These are phyloP conservation scores for Aspergillus cavernicola DNA, from an alignment of 495 filamentous ascomycete species.

Conservation along the genomic window DNA sequence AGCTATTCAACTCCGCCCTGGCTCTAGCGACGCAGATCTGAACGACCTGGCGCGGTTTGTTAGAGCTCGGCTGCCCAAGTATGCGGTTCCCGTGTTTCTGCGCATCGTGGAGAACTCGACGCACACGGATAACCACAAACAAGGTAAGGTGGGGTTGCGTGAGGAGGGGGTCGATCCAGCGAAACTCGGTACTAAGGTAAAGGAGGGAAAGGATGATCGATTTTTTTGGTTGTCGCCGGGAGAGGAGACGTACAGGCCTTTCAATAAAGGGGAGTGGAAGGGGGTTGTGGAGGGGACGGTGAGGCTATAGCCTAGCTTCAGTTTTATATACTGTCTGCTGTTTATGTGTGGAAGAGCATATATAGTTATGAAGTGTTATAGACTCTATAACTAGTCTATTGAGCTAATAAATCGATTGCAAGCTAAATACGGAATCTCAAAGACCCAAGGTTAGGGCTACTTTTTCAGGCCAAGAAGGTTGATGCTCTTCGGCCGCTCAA, in stretches of 20 bases:
- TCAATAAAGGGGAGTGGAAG: conserved; percentile 56
- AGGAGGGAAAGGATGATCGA: conserved; percentile 40
- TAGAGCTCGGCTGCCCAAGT: conserved; percentile 58
- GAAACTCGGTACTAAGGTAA: conserved; percentile 45
- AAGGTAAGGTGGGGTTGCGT: conserved; percentile 71
- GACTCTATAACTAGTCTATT: conserved; percentile 7
- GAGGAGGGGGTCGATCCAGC: conserved; percentile 67
- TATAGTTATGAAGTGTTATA: background rate
- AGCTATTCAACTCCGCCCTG: conserved; percentile 44
- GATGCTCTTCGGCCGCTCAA: conserved; percentile 97
- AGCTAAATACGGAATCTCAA: background rate
- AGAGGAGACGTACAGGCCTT: conserved; percentile 54
- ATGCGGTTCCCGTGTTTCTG: conserved; percentile 76
- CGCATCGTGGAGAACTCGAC: conserved; percentile 55
- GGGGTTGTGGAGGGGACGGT: conserved; percentile 46
- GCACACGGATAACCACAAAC: conserved; percentile 80
- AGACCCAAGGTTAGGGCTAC: conserved; percentile 14
- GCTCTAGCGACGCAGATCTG: conserved; percentile 40
- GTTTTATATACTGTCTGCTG: background rate
- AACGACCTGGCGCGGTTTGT: conserved; percentile 51
- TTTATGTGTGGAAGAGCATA: background rate
- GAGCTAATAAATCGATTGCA: background rate
- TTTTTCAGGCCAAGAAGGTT: conserved; percentile 76
- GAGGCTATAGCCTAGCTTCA: conserved; percentile 35
- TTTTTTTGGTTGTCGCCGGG: conserved; percentile 55